Evolutionary conservation across 768 basidiomycete species (phyloP).

Genomic region (Lactarius trivialis): DNA sequence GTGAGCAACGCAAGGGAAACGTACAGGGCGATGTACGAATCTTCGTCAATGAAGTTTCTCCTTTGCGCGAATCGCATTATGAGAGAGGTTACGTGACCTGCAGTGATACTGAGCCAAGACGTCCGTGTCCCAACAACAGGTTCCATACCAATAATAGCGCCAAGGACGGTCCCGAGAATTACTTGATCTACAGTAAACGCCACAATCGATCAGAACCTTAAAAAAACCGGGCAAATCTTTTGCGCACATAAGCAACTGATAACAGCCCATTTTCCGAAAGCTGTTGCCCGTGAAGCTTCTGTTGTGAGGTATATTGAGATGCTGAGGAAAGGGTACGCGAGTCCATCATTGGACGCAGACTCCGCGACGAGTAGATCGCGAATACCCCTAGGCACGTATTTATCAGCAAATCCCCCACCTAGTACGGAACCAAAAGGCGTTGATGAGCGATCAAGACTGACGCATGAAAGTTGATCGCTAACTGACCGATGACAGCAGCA

Average conservation of each 20-base stretch:
- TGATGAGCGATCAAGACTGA: neutral
- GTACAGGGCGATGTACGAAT: slow-evolving; percentile 85
- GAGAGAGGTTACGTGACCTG: slow-evolving; percentile 62
- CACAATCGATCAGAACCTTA: neutral
- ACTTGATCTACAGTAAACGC: slow-evolving; percentile 57
- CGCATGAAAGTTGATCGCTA: neutral
- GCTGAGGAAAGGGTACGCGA: slow-evolving; percentile 88
- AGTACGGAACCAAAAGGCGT: neutral
- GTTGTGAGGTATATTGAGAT: slow-evolving; percentile 81
- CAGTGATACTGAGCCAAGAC: neutral
- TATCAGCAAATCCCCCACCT: slow-evolving; percentile 67
- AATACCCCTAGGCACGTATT: slow-evolving; percentile 66
- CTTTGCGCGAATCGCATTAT: slow-evolving; percentile 65
- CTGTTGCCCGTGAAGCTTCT: slow-evolving; percentile 53
- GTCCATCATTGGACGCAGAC: slow-evolving; percentile 91
- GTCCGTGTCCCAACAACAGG: neutral
- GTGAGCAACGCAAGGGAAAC: slow-evolving; percentile 66
- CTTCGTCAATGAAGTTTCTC: slow-evolving; percentile 62
- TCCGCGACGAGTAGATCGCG: slow-evolving; percentile 81
- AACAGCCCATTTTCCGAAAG: slow-evolving; percentile 80
- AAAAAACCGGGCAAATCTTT: neutral
- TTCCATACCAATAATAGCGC: slow-evolving; percentile 43
- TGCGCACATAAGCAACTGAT: slow-evolving; percentile 73
- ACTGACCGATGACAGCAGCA: slow-evolving; percentile 66
- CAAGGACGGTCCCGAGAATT: slow-evolving; percentile 63